These are phyloP conservation scores for Rosa lucieae DNA, from an alignment of 306 rosid genomes.

Conservation along the genomic window DNA sequence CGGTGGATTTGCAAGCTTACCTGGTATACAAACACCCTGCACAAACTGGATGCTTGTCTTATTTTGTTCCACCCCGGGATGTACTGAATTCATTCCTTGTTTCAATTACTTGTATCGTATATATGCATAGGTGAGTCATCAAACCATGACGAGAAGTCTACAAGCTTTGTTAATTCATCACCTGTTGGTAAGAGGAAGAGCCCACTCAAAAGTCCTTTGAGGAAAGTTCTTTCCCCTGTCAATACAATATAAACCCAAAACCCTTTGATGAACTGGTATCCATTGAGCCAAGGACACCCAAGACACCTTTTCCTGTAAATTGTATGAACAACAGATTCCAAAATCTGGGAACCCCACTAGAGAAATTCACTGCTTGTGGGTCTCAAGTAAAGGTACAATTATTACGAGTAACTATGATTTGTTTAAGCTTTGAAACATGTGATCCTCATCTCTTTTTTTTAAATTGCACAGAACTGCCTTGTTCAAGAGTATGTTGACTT, in stretches of 20 bases:
- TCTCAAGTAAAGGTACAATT: constrained; percentile 63
- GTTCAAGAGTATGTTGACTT: constrained; percentile 71
- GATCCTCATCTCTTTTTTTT: constrained; percentile 23
- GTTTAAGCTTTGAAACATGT: constrained; percentile 3
- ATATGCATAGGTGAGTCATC: constrained; percentile 31
- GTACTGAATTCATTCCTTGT: not conserved
- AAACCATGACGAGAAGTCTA: constrained; percentile 26
- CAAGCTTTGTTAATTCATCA: constrained; percentile 14
- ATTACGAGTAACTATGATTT: not conserved
- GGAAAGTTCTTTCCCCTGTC: constrained; percentile 70
- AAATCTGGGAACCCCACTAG: constrained; percentile 58
- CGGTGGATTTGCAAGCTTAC: constrained; percentile 28
- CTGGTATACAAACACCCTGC: constrained; percentile 30
- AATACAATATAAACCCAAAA: constrained; percentile 39
- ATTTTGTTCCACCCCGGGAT: not conserved
- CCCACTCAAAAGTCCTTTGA: constrained; percentile 41
- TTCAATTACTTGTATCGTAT: not conserved
- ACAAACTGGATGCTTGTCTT: not conserved
- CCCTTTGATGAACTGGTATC: constrained; percentile 26
- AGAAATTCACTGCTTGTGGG: constrained; percentile 56
- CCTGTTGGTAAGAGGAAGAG: constrained; percentile 28
- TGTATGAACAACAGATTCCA: constrained; percentile 33
- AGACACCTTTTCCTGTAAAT: constrained; percentile 37
- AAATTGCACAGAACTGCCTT: constrained; percentile 51
- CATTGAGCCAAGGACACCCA: constrained; percentile 38